Conservation (phyloP, 495 filamentous ascomycete genomes). For the Neurospora sp. region DNA sequence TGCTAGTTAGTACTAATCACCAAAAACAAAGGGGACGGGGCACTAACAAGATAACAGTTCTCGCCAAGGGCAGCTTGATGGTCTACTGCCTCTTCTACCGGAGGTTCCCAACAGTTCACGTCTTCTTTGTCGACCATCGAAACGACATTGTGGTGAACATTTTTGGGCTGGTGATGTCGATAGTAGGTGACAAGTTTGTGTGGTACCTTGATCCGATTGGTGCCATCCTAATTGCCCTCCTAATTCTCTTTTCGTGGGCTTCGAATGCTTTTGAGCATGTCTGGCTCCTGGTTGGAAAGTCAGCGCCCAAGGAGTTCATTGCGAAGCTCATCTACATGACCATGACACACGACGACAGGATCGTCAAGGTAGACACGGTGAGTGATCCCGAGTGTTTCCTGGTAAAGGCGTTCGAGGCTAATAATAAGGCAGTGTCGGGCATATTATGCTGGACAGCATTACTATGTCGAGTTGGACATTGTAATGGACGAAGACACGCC, state of each 20-base stretch:
- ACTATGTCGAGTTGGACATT: slow-evolving; percentile 49
- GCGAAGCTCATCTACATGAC: slow-evolving; percentile 48
- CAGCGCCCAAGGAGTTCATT: slow-evolving; percentile 42
- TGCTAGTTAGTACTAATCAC: slow-evolving; percentile 31
- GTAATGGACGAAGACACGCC: slow-evolving; percentile 43
- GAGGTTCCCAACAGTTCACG: slow-evolving; percentile 42
- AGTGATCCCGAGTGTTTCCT: neutral
- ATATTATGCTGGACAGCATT: slow-evolving; percentile 46
- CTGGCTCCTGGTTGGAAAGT: slow-evolving; percentile 46
- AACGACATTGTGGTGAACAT: slow-evolving; percentile 47
- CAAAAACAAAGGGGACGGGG: neutral
- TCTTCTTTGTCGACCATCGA: slow-evolving; percentile 48
- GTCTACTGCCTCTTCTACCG: slow-evolving; percentile 42
- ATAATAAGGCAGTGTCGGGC: slow-evolving; percentile 29
- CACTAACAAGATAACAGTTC: slow-evolving; percentile 25
- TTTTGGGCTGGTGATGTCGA: slow-evolving; percentile 45
- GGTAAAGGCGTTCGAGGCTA: neutral
- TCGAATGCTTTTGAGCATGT: slow-evolving; percentile 47
- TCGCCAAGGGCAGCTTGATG: slow-evolving; percentile 38
- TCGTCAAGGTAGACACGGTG: slow-evolving; percentile 45
- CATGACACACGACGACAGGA: slow-evolving; percentile 42
- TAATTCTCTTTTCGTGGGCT: slow-evolving; percentile 47
- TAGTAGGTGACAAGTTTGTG: slow-evolving; percentile 40
- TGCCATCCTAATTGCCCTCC: slow-evolving; percentile 43
- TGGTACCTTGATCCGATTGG: slow-evolving; percentile 49